These are phyloP conservation scores for Saccharomycopsis javanensis DNA, from an alignment of 805 yeast genomes.

Conservation along the genomic window DNA sequence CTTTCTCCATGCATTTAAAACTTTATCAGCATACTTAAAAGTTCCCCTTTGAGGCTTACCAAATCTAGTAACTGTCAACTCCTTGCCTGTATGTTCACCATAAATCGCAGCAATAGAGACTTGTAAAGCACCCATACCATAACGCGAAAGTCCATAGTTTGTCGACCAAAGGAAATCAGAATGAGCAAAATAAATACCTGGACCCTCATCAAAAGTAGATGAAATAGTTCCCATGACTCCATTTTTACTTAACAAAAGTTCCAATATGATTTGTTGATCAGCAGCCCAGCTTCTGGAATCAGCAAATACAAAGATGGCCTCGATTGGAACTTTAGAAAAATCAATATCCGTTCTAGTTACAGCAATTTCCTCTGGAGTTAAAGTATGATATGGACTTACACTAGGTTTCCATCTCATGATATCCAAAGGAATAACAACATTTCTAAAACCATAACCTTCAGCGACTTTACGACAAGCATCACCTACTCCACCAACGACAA, in stretches of 20 bases:
- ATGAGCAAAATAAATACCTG: slow-evolving; percentile 79
- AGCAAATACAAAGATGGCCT: slow-evolving; percentile 82
- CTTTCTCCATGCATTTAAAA: slow-evolving; percentile 67
- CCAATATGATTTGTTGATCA: slow-evolving; percentile 83
- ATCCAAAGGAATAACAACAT: slow-evolving; percentile 75
- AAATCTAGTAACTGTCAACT: slow-evolving; percentile 68
- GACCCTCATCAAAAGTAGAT: slow-evolving; percentile 64
- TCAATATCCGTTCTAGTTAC: slow-evolving; percentile 45
- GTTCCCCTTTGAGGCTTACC: slow-evolving; percentile 90
- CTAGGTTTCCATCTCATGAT: slow-evolving; percentile 80
- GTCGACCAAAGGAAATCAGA: slow-evolving; percentile 93
- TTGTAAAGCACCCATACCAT: slow-evolving; percentile 93
- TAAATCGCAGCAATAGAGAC: slow-evolving; percentile 79
- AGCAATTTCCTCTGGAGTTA: slow-evolving; percentile 59
- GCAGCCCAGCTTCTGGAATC: slow-evolving; percentile 92
- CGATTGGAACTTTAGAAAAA: slow-evolving; percentile 57
- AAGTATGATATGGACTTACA: slow-evolving; percentile 72
- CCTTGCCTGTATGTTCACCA: slow-evolving; percentile 76
- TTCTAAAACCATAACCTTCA: slow-evolving; percentile 70
- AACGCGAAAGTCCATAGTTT: slow-evolving; percentile 68
- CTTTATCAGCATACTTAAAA: slow-evolving; percentile 72
- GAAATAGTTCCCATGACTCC: slow-evolving; percentile 83
- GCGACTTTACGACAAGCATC: slow-evolving; percentile 80
- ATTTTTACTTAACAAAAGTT: slow-evolving; percentile 59
- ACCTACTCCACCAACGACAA: slow-evolving; percentile 85